Base-by-base conservation (phyloP, 345 rosid species). In the Eucalyptus cloeziana region DNA sequence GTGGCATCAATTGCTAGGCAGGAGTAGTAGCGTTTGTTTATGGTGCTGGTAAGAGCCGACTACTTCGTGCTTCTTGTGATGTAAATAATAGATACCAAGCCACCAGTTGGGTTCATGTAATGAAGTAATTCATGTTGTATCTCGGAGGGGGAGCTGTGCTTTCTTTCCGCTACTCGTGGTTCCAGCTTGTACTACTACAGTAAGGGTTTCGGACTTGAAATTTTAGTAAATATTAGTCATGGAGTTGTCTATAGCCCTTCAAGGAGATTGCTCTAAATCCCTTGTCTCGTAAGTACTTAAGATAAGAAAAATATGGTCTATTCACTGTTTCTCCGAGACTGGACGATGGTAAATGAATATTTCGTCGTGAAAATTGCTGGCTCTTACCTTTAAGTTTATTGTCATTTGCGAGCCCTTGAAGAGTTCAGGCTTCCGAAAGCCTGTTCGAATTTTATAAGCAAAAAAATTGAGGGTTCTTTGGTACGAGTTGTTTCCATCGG, bases 1-100 rank as follows among this genome's bases (percentile, higher is more conserved):
- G 90, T 86, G 93, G 93, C 89, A 88, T 92, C 90, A 87, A 91
- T 54, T 92, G 94, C 91, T 93, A 90, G 87, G 16, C 47, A 49
- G 52, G 37, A 40, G 47, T 22, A 40, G 83, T 22, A 40, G 40
- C 47, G 27, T 76, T 37, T 37, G 47, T 76, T 40, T 40, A 22
- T 40, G 83, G 45, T 76, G 47, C 83, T 40, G 15, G 83, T 76
- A 21, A 21, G 27, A 76, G 45, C 30, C 30, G 30, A 76, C 83
- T 76, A 40, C 47, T 76, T 40, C 8, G 27, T 25, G 15, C 83
- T 21, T 10, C 47, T 76, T 21, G 83, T 76, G 47, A 76, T 76
- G 83, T 76, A 76, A 76, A 76, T 76, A 37, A 76, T 22, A 76
- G 83, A 40, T 21, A 76, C 27, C 47, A 6, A 37, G 47, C 83